Evolutionary conservation across 1,284 basidiomycete species (phyloP).

Genomic region (Athelia sp.): DNA sequence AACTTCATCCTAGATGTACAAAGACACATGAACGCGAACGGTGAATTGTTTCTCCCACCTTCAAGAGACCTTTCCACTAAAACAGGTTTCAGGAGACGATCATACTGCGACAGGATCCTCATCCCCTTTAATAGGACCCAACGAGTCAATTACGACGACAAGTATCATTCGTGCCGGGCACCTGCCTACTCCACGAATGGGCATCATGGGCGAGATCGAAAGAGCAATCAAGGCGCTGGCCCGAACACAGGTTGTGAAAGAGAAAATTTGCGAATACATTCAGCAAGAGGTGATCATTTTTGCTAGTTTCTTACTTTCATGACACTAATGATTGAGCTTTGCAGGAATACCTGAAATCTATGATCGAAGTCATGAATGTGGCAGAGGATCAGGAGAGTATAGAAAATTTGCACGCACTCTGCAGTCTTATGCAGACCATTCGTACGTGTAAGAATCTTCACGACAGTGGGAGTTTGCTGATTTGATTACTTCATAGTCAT

Average conservation of each 20-base stretch:
- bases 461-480: constrained; percentile 5
- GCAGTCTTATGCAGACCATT: constrained; percentile 92
- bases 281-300: constrained; percentile 55
- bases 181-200: constrained; percentile 65
- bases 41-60: constrained; percentile 30
- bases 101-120: constrained; percentile 41
- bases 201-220: constrained; percentile 74
- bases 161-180: constrained; percentile 66
- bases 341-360: constrained; percentile 84
- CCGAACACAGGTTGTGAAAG: constrained; percentile 64
- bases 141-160: constrained; percentile 54
- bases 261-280: constrained; percentile 80
- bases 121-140: constrained; percentile 53
- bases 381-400: constrained; percentile 93
- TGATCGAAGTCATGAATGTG: constrained; percentile 80
- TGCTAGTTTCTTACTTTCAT: neutral
- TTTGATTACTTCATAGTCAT: constrained; percentile 57
- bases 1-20: constrained; percentile 96
- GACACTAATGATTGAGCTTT: constrained; percentile 7
- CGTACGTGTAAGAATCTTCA: constrained; percentile 46
- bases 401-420: constrained; percentile 85
- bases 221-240: constrained; percentile 67
- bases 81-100: constrained; percentile 32
- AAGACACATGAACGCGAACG: constrained; percentile 65
- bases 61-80: constrained; percentile 9